phyloP scores from a whole-genome alignment of 495 filamentous ascomycete species.

The Aspergillus nanangensis region DNA sequence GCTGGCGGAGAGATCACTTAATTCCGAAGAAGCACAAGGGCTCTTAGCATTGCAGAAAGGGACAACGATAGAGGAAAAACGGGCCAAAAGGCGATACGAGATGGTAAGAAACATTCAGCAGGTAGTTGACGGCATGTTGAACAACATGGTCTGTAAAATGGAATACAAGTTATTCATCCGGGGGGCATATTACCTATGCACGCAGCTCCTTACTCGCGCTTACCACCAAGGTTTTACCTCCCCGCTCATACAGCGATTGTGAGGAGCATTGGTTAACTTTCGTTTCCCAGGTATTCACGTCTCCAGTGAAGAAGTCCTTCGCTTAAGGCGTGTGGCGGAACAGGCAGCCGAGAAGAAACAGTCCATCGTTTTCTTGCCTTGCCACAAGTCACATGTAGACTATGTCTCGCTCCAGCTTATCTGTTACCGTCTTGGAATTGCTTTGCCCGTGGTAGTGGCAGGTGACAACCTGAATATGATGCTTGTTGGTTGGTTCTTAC shows the following conservation, averaged over 20 bases:
- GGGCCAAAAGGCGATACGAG: constrained; percentile 51
- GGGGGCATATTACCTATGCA: constrained; percentile 82
- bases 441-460: constrained; percentile 86
- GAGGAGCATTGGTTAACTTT: constrained; percentile 3
- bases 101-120: constrained; percentile 63
- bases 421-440: constrained; percentile 87
- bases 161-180: constrained; percentile 92
- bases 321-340: constrained; percentile 74
- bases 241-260: too few relatives aligned
- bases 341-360: constrained; percentile 82
- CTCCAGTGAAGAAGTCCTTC: constrained; percentile 85
- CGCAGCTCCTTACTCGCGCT: constrained; percentile 83
- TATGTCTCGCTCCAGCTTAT: constrained; percentile 92
- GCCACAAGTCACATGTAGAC: constrained; percentile 91
- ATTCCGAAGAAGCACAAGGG: constrained; percentile 71
- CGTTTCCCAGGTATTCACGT: constrained; percentile 68
- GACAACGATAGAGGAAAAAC: constrained; percentile 43
- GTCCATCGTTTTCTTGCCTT: constrained; percentile 93
- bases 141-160: constrained; percentile 98
- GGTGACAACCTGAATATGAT: constrained; percentile 97
- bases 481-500: constrained; percentile 80
- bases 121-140: constrained; percentile 77
- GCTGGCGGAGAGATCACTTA: constrained; percentile 67
- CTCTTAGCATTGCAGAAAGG: constrained; percentile 49
- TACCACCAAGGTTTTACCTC: constrained; percentile 74